Evolutionary conservation across 306 rosid species (phyloP), one percentile per base, ranked within the genome.

Genomic region (Begonia masoniana): DNA sequence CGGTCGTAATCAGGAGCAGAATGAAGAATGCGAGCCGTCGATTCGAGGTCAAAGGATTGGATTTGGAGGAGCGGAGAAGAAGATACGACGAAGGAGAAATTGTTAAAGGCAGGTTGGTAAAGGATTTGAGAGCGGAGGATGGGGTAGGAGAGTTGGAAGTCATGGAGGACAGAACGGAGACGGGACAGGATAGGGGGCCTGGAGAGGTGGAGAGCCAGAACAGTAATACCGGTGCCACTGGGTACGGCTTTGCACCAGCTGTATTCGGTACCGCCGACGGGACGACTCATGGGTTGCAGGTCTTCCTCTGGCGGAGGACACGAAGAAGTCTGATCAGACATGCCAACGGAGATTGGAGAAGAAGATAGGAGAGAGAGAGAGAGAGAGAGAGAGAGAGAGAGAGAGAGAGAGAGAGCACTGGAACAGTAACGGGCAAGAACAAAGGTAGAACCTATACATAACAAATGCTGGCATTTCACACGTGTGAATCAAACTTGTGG

Each of bases 241-340:
- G 85, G 94, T 0, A 81, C 96, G 50, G 92, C 87, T 64, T 56
- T 69, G 85, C 96, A 85, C 97, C 97, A 91, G 69, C 92, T 78
- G 85, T 58, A 69, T 67, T 91, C 97, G 24, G 94, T 91, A 64
- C 94, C 96, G 9, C 97, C 97, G 41, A 75, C 82, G 55, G 74
- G 65, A 43, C 97, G 83, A 51, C 52, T 13, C 3, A n/a, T n/a
- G n/a, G 15, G 14, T 45, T 35, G 62, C 36, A 61, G 12, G 7
- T 66, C 73, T 36, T 57, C 41, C 10, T 41, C 42, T 15, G 50
- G 41, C 3, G 62, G 72, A 48, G 6, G 55, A 50, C 49, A 45
- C 49, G 49, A 12, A 5, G 43, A 11, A 10, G 8, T 12, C 15
- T 55, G 57, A 51, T 70, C 81, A 11, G 84, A 69, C 81, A 81